These are phyloP conservation scores for Kalmanozyma brasiliensis DNA, from an alignment of 1,284 basidiomycete species.

Conservation along the genomic window DNA sequence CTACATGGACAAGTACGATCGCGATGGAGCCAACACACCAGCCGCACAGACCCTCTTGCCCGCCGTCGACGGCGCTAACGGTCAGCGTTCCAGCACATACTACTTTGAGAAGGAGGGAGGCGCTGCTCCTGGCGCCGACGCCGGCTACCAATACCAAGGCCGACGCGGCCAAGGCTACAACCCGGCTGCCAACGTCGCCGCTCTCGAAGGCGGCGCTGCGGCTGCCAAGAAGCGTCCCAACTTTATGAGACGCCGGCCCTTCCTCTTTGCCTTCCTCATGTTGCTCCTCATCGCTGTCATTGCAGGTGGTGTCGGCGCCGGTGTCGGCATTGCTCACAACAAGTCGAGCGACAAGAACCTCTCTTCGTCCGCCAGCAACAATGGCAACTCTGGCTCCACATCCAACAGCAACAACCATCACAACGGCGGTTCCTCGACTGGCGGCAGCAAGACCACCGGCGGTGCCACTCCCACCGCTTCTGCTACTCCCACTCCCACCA, in stretches of 20 bases:
- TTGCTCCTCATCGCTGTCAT: conserved; percentile 35
- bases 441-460: conserved; percentile 4
- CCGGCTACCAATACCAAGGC: conserved; percentile 26
- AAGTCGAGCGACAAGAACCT: conserved; percentile 45
- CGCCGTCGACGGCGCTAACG: conserved; percentile 2
- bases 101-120: conserved; percentile 53
- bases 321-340: conserved; percentile 32
- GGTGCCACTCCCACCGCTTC: conserved; percentile 13
- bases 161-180: conserved; percentile 43
- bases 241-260: conserved; percentile 37
- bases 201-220: conserved; percentile 15
- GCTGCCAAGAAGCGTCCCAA: conserved; percentile 13
- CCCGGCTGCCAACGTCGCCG: conserved; percentile 32
- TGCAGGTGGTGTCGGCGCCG: conserved; percentile 46
- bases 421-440: background rate
- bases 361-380: conserved; percentile 4
- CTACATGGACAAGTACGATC: conserved; percentile 36
- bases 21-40: conserved; percentile 21
- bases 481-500: conserved; percentile 18
- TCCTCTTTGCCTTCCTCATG: conserved; percentile 36
- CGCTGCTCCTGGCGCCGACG: conserved; percentile 13
- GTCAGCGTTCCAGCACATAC: conserved; percentile 37
- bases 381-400: conserved; percentile 2
- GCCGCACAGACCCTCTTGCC: conserved; percentile 30
- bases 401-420: conserved; percentile 9